Base-by-base conservation (phyloP, 78 protist species). In the Tieghemostelium lacteum region DNA sequence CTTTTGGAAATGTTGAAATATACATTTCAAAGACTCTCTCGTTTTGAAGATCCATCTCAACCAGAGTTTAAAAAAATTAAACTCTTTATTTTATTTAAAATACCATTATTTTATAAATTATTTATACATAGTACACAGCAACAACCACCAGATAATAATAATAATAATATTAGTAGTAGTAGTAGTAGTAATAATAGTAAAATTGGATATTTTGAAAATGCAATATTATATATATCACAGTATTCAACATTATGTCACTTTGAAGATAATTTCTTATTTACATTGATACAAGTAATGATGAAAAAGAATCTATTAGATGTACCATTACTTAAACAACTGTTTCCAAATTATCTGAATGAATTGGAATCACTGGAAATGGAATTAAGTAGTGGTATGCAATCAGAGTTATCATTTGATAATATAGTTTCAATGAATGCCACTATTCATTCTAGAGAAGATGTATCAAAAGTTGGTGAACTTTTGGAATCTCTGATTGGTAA, bases 361-460 rank as follows among this genome's bases (percentile, higher is more conserved):
- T 50, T 71, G 17, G 77, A 71, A 28, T 42, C 77, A 1, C 17
- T 71, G 1, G 60, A 50, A 36, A 36, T 39, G n/a, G 77, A 71
- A 71, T 50, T 71, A 31, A 39, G 31, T 33, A 22, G 36, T 0
- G 42, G 64, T 28, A 45, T 45, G 31, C 29, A 45, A 20, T 50
- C 77, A 10, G 63, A 71, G 22, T 22, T 71, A 19, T 71, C 77
- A 8, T 67, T 67, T 67, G 75, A 67, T 42, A 67, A 67, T 45
- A 26, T 67, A 45, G 6, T 45, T 45, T 45, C 10, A 45, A 45
- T 45, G n/a, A 45, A 14, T 10, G 6, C 5, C 8, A 3, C 2
- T 29, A 34, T 69, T 45, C 2, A 28, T 69, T 12, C 42, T 33
- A 20, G 0, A 63, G 1, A 45, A 33, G 77, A 71, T 52, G 31